phyloP scores from a whole-genome alignment of 495 filamentous ascomycete genomes.

The Aspergillus sclerotioniger region DNA sequence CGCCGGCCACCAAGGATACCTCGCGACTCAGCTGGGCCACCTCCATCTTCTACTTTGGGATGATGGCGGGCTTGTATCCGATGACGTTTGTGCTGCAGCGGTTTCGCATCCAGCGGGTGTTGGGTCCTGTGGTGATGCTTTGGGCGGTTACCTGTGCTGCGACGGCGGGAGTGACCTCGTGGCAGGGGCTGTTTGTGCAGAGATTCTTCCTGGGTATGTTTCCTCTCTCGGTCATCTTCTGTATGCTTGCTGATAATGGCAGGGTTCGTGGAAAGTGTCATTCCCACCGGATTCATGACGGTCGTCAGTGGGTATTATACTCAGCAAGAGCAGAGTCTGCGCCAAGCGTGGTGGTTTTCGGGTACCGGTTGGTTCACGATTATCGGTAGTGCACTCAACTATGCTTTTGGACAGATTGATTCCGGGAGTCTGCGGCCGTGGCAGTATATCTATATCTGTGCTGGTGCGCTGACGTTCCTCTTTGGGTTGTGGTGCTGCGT shows the following conservation, averaged over 20 bases:
- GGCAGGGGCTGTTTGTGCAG: conserved; percentile 64
- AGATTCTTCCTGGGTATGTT: conserved; percentile 62
- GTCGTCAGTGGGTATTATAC: conserved; percentile 66
- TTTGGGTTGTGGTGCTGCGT: conserved; percentile 63
- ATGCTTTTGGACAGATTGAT: conserved; percentile 65
- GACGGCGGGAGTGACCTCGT: conserved; percentile 63
- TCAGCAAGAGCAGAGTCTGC: conserved; percentile 62
- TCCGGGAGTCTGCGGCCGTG: conserved; percentile 54
- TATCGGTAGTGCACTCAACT: conserved; percentile 64
- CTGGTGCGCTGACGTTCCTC: conserved; percentile 60
- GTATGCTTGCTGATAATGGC: conserved; percentile 4
- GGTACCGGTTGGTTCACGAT: conserved; percentile 66
- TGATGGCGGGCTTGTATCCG: conserved; percentile 70
- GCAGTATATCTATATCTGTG: conserved; percentile 70
- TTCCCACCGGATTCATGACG: conserved; percentile 68
- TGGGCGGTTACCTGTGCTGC: conserved; percentile 68
- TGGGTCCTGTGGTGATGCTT: conserved; percentile 61
- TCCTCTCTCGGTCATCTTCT: background rate
- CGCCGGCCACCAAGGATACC: conserved; percentile 56
- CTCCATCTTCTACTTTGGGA: conserved; percentile 77
- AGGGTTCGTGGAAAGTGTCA: conserved; percentile 65
- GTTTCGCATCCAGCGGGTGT: conserved; percentile 59
- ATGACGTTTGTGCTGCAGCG: conserved; percentile 68
- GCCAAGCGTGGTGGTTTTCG: conserved; percentile 71
- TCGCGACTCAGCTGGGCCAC: conserved; percentile 70